A percentile compares a stretch with the other conserved stretches of the same genome.
Evolutionary conservation across 2,329 filamentous ascomycete genomes (phyloP).

Genomic region (Claviceps cyperi): DNA sequence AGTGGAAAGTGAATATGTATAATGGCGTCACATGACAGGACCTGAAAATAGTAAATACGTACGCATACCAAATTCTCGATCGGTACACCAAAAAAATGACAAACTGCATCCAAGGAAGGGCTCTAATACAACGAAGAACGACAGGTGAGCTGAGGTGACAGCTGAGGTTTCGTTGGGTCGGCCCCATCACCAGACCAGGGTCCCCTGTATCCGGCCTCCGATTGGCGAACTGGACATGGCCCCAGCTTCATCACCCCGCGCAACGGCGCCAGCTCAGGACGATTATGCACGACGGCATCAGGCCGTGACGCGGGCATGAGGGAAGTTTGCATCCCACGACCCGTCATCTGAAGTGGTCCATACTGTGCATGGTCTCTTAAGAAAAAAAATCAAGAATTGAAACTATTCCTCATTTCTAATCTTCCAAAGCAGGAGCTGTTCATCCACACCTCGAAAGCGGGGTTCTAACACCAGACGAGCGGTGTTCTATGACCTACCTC

Average conservation of each 20-base stretch:
- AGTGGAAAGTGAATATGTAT: too few relatives aligned
- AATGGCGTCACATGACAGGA: too few relatives aligned
- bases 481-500: background rate
- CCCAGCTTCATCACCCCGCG: constrained; percentile 9
- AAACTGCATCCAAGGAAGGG: too few relatives aligned
- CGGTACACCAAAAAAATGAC: too few relatives aligned
- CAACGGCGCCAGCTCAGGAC: constrained; percentile 7
- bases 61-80: too few relatives aligned
- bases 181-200: too few relatives aligned
- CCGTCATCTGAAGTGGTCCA: background rate
- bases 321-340: background rate
- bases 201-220: background rate
- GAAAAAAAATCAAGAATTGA: too few relatives aligned
- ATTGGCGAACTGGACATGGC: background rate
- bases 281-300: background rate
- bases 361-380: too few relatives aligned
- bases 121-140: too few relatives aligned
- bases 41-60: too few relatives aligned
- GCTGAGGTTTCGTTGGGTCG: too few relatives aligned
- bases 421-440: background rate
- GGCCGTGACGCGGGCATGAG: background rate
- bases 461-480: background rate
- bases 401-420: background rate
- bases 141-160: too few relatives aligned
- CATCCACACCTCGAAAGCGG: background rate